These are phyloP conservation scores for Reticulascus tulasneorum DNA, from an alignment of 2,329 filamentous ascomycete species.

Conservation along the genomic window DNA sequence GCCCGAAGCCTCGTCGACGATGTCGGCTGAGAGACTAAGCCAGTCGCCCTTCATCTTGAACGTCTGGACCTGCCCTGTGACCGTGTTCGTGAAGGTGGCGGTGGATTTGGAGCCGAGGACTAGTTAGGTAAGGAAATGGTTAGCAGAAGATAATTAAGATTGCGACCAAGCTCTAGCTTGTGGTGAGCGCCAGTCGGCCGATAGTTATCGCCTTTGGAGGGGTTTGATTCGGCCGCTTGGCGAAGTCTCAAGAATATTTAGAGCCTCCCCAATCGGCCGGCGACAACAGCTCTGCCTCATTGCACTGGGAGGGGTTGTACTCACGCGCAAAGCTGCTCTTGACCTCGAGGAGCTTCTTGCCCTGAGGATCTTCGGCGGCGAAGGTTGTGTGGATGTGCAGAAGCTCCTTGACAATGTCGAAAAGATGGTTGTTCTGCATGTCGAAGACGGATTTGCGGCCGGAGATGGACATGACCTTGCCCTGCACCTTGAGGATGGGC, in stretches of 20 bases:
- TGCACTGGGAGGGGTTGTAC: too few relatives aligned
- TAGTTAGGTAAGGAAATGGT: slow-evolving; percentile 21
- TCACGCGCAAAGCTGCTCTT: slow-evolving; percentile 32
- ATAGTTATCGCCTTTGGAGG: not conserved
- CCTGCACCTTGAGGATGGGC: slow-evolving; percentile 52
- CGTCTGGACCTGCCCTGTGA: slow-evolving; percentile 37
- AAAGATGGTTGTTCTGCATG: slow-evolving; percentile 49
- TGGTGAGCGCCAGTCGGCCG: slow-evolving; percentile 7
- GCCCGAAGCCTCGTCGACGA: slow-evolving; percentile 47
- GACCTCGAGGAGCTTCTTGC: slow-evolving; percentile 48
- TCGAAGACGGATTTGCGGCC: slow-evolving; percentile 55
- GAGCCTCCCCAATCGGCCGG: too few relatives aligned
- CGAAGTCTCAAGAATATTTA: too few relatives aligned
- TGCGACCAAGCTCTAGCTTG: too few relatives aligned
- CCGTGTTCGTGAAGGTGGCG: slow-evolving; percentile 50
- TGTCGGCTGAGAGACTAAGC: slow-evolving; percentile 53
- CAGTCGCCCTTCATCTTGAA: slow-evolving; percentile 60
- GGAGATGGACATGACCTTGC: slow-evolving; percentile 48
- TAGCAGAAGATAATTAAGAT: not conserved
- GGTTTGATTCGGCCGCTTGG: not conserved
- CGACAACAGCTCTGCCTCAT: too few relatives aligned
- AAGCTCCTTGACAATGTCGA: slow-evolving; percentile 53
- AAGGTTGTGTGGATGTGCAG: slow-evolving; percentile 49
- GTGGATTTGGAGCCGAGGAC: slow-evolving; percentile 52
- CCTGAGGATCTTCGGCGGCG: slow-evolving; percentile 40